Evolutionary conservation across 148 eudicot genomes (phyloP).

Genomic region (Vaccinium macrocarpon): DNA sequence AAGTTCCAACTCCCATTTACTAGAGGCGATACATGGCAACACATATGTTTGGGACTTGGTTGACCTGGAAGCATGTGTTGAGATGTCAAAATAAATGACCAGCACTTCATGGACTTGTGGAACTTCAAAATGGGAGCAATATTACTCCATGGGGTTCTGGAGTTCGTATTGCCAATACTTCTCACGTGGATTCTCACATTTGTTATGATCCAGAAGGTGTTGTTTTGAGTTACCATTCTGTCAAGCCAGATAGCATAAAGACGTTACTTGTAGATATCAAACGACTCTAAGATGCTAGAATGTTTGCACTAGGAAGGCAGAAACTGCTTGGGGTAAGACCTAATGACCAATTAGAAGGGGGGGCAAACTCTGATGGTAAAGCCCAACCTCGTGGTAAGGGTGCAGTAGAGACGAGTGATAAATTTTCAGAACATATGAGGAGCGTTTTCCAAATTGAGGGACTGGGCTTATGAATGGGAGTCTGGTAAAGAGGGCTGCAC

Average conservation of each 20-base stretch:
- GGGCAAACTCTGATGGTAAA: constrained; percentile 48
- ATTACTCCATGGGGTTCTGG: constrained; percentile 85
- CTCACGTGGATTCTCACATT: constrained; percentile 90
- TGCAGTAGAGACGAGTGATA: constrained; percentile 54
- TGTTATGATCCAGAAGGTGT: constrained; percentile 92
- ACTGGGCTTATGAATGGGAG: constrained; percentile 97
- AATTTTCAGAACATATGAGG: constrained; percentile 80
- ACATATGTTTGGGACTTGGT: constrained; percentile 87
- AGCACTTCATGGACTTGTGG: constrained; percentile 91
- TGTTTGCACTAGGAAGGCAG: constrained; percentile 91
- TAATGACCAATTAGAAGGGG: constrained; percentile 56
- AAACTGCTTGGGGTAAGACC: constrained; percentile 72
- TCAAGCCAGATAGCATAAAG: constrained; percentile 86
- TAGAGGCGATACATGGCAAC: constrained; percentile 70
- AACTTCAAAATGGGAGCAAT: constrained; percentile 81
- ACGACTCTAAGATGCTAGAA: constrained; percentile 84
- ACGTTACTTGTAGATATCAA: constrained; percentile 88
- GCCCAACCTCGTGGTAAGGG: constrained; percentile 38
- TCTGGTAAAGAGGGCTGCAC: constrained; percentile 94
- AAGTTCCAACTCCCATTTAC: constrained; percentile 80
- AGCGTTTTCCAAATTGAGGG: constrained; percentile 89
- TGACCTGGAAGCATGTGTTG: constrained; percentile 91
- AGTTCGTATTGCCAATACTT: constrained; percentile 85
- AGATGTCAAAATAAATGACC: constrained; percentile 95
- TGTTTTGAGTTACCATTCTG: constrained; percentile 74